phyloP scores from a whole-genome alignment of 495 filamentous ascomycete species.

The Apiosordaria backusii region DNA sequence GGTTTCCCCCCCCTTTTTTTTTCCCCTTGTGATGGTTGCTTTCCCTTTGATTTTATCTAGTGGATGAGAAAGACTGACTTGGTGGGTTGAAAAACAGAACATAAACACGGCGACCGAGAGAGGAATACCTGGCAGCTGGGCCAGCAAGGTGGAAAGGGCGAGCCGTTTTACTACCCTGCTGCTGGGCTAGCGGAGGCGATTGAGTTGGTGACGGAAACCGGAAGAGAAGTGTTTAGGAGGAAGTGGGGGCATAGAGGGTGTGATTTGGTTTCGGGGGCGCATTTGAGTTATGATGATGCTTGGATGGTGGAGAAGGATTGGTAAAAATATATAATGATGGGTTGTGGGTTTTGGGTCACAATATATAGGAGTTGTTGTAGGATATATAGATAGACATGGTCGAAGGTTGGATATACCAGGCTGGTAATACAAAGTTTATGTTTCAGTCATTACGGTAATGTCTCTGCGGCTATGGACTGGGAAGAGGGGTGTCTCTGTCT shows the following conservation, averaged over 20 bases:
- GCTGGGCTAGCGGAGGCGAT: slow-evolving; percentile 53
- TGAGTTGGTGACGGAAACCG: slow-evolving; percentile 50
- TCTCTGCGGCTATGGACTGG: no score
- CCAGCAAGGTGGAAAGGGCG: slow-evolving; percentile 57
- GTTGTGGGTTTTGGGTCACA: neutral
- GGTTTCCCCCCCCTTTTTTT: neutral
- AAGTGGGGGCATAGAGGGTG: slow-evolving; percentile 60
- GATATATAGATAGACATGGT: neutral
- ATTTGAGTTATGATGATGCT: slow-evolving; percentile 45
- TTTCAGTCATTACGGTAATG: no score
- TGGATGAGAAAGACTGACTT: neutral
- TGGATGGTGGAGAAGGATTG: slow-evolving; percentile 50
- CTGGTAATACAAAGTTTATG: neutral
- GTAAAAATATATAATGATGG: neutral
- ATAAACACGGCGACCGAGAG: slow-evolving; percentile 32
- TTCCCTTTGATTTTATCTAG: no score
- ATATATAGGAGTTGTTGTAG: neutral
- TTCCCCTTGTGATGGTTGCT: neutral
- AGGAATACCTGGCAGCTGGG: slow-evolving; percentile 59
- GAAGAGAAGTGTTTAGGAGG: slow-evolving; percentile 46
- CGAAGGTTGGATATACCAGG: neutral
- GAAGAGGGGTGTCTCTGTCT: no score
- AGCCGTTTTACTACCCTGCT: slow-evolving; percentile 56
- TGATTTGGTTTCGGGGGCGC: slow-evolving; percentile 40
- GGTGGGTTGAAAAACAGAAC: slow-evolving; percentile 2